phyloP scores from a whole-genome alignment of 2,329 filamentous ascomycete species.

The Eutypa lata region DNA sequence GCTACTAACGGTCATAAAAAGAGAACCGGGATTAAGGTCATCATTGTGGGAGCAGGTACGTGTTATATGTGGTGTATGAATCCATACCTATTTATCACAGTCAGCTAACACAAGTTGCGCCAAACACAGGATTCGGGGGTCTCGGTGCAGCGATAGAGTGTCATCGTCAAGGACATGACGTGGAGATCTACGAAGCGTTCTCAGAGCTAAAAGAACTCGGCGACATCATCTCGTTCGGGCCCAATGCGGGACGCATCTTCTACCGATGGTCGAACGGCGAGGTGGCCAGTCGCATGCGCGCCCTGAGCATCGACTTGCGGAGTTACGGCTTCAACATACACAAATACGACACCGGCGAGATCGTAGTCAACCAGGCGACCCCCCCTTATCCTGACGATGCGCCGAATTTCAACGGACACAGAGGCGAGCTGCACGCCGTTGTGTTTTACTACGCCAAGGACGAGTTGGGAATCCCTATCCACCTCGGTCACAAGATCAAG shows the following conservation, averaged over 20 bases:
- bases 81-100: too few species aligned
- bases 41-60: conserved; percentile 46
- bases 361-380: conserved; percentile 53
- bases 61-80: too few species aligned
- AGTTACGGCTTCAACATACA: conserved; percentile 59
- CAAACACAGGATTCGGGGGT: conserved; percentile 52
- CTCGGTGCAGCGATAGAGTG: conserved; percentile 62
- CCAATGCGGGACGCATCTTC: conserved; percentile 60
- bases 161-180: conserved; percentile 57
- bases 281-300: conserved; percentile 43
- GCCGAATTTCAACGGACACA: conserved; percentile 58
- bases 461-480: conserved; percentile 52
- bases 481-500: conserved; percentile 47
- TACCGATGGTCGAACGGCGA: conserved; percentile 52
- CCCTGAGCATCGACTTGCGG: conserved; percentile 49
- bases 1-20: conserved; percentile 9
- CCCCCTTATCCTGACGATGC: conserved; percentile 42
- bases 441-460: conserved; percentile 56
- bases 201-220: conserved; percentile 55
- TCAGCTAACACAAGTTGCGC: conserved; percentile 3
- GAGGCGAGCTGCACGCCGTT: conserved; percentile 58
- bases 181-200: conserved; percentile 57
- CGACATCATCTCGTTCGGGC: conserved; percentile 61
- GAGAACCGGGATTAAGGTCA: conserved; percentile 48
- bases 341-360: conserved; percentile 58